Base-by-base conservation (phyloP, 495 filamentous ascomycete genomes). In the Tuber magnatum region DNA sequence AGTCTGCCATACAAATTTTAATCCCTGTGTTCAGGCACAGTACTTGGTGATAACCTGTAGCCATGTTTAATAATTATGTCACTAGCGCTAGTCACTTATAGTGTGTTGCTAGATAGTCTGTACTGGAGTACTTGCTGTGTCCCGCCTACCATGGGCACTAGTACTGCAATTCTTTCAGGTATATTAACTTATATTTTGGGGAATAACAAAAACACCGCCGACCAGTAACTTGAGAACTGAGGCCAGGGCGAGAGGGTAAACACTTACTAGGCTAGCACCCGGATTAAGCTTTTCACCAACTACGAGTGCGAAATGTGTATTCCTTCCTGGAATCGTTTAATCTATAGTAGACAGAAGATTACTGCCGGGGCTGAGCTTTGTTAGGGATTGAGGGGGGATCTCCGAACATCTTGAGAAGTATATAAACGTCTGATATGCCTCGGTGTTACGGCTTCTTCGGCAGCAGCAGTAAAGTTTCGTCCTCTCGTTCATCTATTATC, bases 151-250 rank as follows among this genome's bases (percentile, higher is more conserved):
- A 65, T 35, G 56, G 56, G 28, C 56, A 65, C 56, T 2, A 65
- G 56, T 35, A 65, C 56, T 65, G 56, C 5, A 65, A 65, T 65
- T 65, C 56, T 65, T 35, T 65, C 56, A 65, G 56, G 32, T 65
- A 65, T 65, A 65, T 65, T 65, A 65, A 32, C 56, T 61, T 61
- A 65, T 65, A 35, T 20, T 35, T 35, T 65, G 28, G 3, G 51
- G 51, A 4, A 28, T 18, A 65, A 65, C 28, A 65, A 35, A 6
- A 12, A 14, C 24, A 5, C 51, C n/a, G 14, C 51, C 4, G 3
- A 61, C 24, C 3, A 32, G 9, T 4, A 61, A 22, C 20, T 24
- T 24, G 6, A 22, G 46, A 18, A 40, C 39, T 3, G 42, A 4
- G 42, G 12, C 42, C 10, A 10, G 43, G 56, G 56, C 1, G 28